Evolutionary conservation across 2,329 filamentous ascomycete genomes (phyloP).

Genomic region (Lasiodiplodia hormozganensis): DNA sequence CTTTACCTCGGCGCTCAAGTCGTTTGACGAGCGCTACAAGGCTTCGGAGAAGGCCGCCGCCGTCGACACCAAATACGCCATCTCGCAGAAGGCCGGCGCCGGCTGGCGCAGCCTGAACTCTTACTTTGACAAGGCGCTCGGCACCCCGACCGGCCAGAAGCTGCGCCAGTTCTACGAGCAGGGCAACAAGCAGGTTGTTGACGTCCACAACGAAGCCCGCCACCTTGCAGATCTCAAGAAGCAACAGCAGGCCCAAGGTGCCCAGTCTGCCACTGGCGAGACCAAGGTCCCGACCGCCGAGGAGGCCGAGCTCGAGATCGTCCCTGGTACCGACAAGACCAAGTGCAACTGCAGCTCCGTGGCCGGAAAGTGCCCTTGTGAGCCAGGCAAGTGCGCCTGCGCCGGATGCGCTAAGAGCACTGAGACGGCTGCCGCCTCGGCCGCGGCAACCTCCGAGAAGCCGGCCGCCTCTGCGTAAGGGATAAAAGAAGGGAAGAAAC

Average conservation of each 20-base stretch:
- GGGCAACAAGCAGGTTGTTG: constrained; percentile 85
- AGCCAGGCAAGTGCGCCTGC: constrained; percentile 52
- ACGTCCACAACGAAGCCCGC: constrained; percentile 90
- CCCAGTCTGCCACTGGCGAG: constrained; percentile 41
- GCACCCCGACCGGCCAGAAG: constrained; percentile 86
- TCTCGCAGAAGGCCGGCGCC: constrained; percentile 74
- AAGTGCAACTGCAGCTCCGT: constrained; percentile 59
- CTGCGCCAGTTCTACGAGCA: constrained; percentile 87
- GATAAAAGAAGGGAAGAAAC: not conserved
- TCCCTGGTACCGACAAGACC: constrained; percentile 51
- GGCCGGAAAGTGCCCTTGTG: constrained; percentile 56
- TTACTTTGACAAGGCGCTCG: constrained; percentile 94
- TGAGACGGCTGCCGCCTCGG: constrained; percentile 31
- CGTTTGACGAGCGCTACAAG: constrained; percentile 85
- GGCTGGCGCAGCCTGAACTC: constrained; percentile 74
- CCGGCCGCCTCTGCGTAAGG: constrained; percentile 7
- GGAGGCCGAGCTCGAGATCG: constrained; percentile 50
- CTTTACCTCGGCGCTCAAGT: constrained; percentile 78
- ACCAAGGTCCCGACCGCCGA: constrained; percentile 31
- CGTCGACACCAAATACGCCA: constrained; percentile 83
- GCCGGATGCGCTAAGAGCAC: constrained; percentile 55
- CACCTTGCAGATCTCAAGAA: constrained; percentile 88
- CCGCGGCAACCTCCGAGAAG: constrained; percentile 15
- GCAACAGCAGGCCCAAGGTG: constrained; percentile 47
- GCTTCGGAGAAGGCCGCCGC: constrained; percentile 85